These are phyloP conservation scores for Dendrothele bispora DNA, from an alignment of 768 basidiomycete genomes.

Conservation along the genomic window DNA sequence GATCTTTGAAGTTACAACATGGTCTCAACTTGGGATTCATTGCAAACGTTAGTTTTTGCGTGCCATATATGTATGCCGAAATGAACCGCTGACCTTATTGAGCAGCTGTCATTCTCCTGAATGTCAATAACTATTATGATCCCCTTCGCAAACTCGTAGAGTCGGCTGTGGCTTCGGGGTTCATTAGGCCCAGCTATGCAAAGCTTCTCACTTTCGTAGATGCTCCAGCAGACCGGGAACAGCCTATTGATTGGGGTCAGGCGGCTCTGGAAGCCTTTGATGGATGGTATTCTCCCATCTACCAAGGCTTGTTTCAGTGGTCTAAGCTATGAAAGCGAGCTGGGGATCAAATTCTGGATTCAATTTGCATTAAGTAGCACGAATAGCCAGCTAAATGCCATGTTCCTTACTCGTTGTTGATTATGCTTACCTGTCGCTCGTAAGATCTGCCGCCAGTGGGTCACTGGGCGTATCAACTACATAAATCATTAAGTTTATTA, in stretches of 20 bases:
- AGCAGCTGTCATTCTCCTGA: slow-evolving; percentile 70
- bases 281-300: no score
- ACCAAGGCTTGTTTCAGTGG: no score
- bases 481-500: no score
- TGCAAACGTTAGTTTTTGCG: slow-evolving; percentile 10
- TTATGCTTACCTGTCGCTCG: no score
- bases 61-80: neutral
- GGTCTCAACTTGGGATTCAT: slow-evolving; percentile 73
- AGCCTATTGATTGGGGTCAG: slow-evolving; percentile 77
- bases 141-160: slow-evolving; percentile 77
- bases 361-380: no score
- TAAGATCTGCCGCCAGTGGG: no score
- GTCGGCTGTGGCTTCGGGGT: slow-evolving; percentile 67
- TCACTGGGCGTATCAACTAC: no score
- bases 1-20: slow-evolving; percentile 82
- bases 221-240: slow-evolving; percentile 55
- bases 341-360: no score
- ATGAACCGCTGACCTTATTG: neutral
- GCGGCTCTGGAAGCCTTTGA: slow-evolving; percentile 67
- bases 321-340: no score
- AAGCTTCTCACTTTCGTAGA: slow-evolving; percentile 74
- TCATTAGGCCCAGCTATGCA: slow-evolving; percentile 65
- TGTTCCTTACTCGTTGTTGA: no score
- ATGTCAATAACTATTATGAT: slow-evolving; percentile 81
- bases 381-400: no score